phyloP scores from a whole-genome alignment of 805 yeast genomes.

The Candida gorgasii region DNA sequence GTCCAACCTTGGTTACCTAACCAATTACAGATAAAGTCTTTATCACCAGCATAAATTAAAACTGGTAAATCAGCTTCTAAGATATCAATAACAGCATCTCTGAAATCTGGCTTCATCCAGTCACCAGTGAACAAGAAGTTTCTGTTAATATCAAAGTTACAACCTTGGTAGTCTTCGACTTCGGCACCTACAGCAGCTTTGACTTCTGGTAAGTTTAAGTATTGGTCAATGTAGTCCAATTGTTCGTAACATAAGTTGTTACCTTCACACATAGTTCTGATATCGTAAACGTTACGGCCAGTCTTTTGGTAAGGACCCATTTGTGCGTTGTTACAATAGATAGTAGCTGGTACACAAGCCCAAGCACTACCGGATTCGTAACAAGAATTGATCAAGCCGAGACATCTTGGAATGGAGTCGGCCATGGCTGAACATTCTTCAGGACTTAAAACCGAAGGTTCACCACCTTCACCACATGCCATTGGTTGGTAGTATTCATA shows the following conservation, averaged over 20 bases:
- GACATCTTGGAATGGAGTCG: constrained; percentile 69
- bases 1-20: constrained; percentile 46
- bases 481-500: constrained; percentile 81
- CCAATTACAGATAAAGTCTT: constrained; percentile 49
- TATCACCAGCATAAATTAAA: constrained; percentile 77
- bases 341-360: constrained; percentile 87
- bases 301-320: constrained; percentile 80
- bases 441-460: constrained; percentile 68
- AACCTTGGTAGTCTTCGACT: constrained; percentile 71
- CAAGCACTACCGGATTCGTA: constrained; percentile 72
- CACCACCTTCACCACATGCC: constrained; percentile 93
- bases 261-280: constrained; percentile 77
- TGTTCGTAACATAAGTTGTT: constrained; percentile 74
- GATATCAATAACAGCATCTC: constrained; percentile 55
- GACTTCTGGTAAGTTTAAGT: constrained; percentile 75
- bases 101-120: constrained; percentile 80
- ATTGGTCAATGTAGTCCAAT: constrained; percentile 70
- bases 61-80: constrained; percentile 75
- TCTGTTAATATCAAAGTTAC: constrained; percentile 76
- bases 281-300: constrained; percentile 90
- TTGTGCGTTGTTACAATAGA: constrained; percentile 85
- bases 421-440: constrained; percentile 69
- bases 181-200: constrained; percentile 87
- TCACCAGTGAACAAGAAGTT: constrained; percentile 87
- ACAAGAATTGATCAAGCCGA: constrained; percentile 72